Conservation (phyloP, 2,329 filamentous ascomycete genomes). For the Monilinia vaccinii-corymbosi region DNA sequence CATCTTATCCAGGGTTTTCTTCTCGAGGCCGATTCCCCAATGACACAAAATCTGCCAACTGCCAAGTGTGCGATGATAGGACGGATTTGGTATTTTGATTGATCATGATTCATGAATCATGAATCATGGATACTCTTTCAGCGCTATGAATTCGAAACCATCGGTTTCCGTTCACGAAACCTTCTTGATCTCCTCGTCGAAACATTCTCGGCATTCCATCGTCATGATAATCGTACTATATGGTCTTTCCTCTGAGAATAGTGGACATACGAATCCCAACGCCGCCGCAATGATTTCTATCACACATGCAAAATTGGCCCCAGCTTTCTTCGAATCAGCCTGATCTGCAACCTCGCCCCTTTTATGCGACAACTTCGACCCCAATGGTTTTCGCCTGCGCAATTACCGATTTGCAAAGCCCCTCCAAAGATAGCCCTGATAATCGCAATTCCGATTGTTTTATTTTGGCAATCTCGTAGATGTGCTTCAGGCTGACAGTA, state of each 20-base stretch:
- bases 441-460: conserved; percentile 73
- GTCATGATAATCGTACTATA: not conserved
- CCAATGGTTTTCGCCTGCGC: conserved; percentile 69
- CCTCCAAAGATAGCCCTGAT: conserved; percentile 61
- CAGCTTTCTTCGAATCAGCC: not conserved
- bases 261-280: conserved; percentile 15
- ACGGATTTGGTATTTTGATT: not conserved
- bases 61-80: not conserved
- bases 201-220: not conserved
- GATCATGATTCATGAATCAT: not conserved
- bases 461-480: conserved; percentile 96
- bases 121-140: not conserved
- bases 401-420: conserved; percentile 65
- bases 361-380: conserved; percentile 56
- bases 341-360: not conserved
- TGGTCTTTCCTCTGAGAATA: not conserved
- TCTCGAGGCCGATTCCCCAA: not conserved
- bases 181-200: not conserved
- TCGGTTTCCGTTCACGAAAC: not conserved
- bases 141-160: not conserved
- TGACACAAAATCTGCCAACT: not conserved
- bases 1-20: not conserved
- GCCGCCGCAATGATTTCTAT: conserved; percentile 23
- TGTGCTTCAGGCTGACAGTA: conserved; percentile 82
- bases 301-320: not conserved